Evolutionary conservation across 208 protist genomes (phyloP).

Genomic region (Leishmania tarentolae): DNA sequence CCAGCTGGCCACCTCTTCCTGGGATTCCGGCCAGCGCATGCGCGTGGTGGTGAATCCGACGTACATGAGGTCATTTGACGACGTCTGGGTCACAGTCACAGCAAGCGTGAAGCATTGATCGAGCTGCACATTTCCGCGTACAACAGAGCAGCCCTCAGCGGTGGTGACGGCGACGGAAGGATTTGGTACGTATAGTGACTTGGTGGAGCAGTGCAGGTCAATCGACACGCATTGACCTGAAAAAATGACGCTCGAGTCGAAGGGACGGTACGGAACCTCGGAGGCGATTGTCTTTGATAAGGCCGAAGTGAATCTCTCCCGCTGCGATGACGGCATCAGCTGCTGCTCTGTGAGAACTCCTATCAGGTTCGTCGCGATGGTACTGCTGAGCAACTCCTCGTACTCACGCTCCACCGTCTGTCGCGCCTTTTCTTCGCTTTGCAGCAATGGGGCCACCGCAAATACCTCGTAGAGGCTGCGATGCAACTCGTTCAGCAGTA

Average conservation of each 20-base stretch:
- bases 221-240: slow-evolving; percentile 45
- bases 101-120: slow-evolving; percentile 61
- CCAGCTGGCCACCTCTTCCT: slow-evolving; percentile 65
- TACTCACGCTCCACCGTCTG: slow-evolving; percentile 54
- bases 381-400: slow-evolving; percentile 31
- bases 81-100: slow-evolving; percentile 61
- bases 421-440: slow-evolving; percentile 55
- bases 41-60: slow-evolving; percentile 79
- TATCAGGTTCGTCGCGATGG: slow-evolving; percentile 51
- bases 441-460: slow-evolving; percentile 63
- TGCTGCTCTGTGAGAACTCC: slow-evolving; percentile 37
- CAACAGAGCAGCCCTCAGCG: slow-evolving; percentile 45
- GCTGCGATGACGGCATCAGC: background rate
- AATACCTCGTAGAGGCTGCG: slow-evolving; percentile 65
- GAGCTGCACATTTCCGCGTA: slow-evolving; percentile 67
- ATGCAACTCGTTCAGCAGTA: slow-evolving; percentile 63
- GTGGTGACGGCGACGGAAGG: slow-evolving; percentile 77
- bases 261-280: slow-evolving; percentile 16
- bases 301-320: background rate
- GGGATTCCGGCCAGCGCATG: slow-evolving; percentile 40
- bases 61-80: slow-evolving; percentile 65
- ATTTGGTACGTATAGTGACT: slow-evolving; percentile 67
- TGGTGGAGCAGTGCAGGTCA: slow-evolving; percentile 66
- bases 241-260: slow-evolving; percentile 30
- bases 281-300: background rate